A percentile compares a stretch with the other conserved stretches of the same genome.
phyloP scores from a whole-genome alignment of 768 basidiomycete species.

The Tylopilus vinaceipallidus region DNA sequence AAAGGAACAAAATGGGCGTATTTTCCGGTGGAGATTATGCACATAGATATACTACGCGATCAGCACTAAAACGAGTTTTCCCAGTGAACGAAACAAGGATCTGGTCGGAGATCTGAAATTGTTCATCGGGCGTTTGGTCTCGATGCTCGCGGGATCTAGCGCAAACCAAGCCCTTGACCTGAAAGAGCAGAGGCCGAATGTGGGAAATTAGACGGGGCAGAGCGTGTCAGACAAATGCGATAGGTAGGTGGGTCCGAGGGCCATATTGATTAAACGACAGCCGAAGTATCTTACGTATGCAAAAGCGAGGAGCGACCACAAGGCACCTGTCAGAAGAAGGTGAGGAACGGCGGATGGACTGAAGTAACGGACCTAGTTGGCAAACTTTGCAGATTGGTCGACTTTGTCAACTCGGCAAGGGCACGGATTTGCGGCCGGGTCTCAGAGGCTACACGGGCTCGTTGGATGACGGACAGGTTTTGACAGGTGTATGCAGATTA shows the following conservation, averaged over 20 bases:
- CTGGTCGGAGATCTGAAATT: slow-evolving; percentile 39
- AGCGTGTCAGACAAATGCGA: slow-evolving; percentile 32
- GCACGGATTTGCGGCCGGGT: slow-evolving; percentile 27
- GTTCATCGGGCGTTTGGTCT: slow-evolving; percentile 35
- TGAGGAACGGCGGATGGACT: slow-evolving; percentile 27
- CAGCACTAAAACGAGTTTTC: slow-evolving; percentile 37
- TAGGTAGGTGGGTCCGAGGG: slow-evolving; percentile 37
- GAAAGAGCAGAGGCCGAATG: slow-evolving; percentile 32
- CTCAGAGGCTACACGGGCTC: slow-evolving; percentile 24
- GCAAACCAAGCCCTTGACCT: slow-evolving; percentile 34
- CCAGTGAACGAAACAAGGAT: slow-evolving; percentile 35
- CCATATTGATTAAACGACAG: slow-evolving; percentile 38
- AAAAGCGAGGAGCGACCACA: slow-evolving; percentile 29
- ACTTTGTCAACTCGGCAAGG: slow-evolving; percentile 31
- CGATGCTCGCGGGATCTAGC: slow-evolving; percentile 37
- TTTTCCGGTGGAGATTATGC: slow-evolving; percentile 37
- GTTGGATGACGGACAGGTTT: slow-evolving; percentile 11
- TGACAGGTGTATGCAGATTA: slow-evolving; percentile 28
- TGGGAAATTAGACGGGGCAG: slow-evolving; percentile 33
- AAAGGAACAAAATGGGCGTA: slow-evolving; percentile 27
- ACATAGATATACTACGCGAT: slow-evolving; percentile 42
- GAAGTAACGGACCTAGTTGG: slow-evolving; percentile 32
- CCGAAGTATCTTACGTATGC: slow-evolving; percentile 36
- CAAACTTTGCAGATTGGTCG: slow-evolving; percentile 32
- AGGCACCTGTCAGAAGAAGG: slow-evolving; percentile 33